Conservation (phyloP, 75 land plant genomes). For the Picea sitchensis region DNA sequence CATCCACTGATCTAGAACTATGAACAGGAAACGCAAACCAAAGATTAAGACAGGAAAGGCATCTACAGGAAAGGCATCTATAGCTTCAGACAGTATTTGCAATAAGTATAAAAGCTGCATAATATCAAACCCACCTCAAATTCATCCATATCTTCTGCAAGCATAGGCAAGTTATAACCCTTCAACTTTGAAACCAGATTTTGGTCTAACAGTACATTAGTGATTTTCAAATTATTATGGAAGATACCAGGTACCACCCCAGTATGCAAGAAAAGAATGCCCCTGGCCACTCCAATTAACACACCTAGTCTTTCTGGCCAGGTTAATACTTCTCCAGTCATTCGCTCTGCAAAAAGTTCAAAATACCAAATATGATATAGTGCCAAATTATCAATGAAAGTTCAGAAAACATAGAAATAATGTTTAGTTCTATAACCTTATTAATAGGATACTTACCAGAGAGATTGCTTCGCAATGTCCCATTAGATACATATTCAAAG, state of each 20-base stretch:
- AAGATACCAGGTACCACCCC: slow-evolving; percentile 83
- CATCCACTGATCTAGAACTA: not conserved
- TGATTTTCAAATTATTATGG: slow-evolving; percentile 60
- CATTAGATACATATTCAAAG: slow-evolving; percentile 74
- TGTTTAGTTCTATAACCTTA: not conserved
- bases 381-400: not conserved
- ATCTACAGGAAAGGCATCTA: no score
- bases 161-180: slow-evolving; percentile 68
- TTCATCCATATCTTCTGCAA: slow-evolving; percentile 22
- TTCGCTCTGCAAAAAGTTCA: slow-evolving; percentile 14
- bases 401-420: not conserved
- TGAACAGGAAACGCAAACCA: not conserved
- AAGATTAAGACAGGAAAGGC: not conserved
- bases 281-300: slow-evolving; percentile 72
- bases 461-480: slow-evolving; percentile 57
- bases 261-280: slow-evolving; percentile 81
- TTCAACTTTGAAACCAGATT: slow-evolving; percentile 72
- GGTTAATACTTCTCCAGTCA: slow-evolving; percentile 21
- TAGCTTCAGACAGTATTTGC: no score
- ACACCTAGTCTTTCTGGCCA: slow-evolving; percentile 79
- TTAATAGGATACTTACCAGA: slow-evolving; percentile 37
- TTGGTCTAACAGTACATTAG: slow-evolving; percentile 79
- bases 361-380: not conserved
- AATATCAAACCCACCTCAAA: slow-evolving; percentile 1
- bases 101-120: not conserved